These are phyloP conservation scores for Diophrys appendiculata DNA, from an alignment of 73 alveolate species.

Conservation along the genomic window DNA sequence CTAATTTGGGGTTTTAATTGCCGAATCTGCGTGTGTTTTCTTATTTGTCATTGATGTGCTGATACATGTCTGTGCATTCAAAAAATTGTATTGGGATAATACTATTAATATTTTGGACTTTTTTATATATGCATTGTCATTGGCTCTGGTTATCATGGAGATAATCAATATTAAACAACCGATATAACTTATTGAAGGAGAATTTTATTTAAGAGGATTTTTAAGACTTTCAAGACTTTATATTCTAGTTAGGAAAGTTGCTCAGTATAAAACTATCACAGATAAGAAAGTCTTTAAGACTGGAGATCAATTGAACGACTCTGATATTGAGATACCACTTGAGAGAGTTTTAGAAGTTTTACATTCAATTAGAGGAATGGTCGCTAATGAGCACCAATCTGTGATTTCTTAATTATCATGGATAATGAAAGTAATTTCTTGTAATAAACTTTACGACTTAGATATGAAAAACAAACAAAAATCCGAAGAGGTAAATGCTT, in stretches of 20 bases:
- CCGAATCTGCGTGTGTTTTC: not conserved
- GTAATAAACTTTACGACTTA: constrained; percentile 14
- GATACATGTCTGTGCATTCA: not conserved
- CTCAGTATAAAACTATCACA: not conserved
- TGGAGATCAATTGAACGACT: not conserved
- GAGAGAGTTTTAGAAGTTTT: not conserved
- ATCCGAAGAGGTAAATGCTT: constrained; percentile 14
- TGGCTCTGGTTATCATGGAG: not conserved
- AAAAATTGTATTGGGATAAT: not conserved
- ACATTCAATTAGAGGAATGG: not conserved
- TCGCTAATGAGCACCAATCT: not conserved
- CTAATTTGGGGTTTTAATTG: not conserved
- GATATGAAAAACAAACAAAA: not conserved
- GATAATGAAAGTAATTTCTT: not conserved
- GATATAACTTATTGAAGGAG: not conserved
- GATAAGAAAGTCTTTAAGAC: not conserved
- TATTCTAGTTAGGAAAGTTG: not conserved
- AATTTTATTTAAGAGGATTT: not conserved
- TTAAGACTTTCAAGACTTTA: not conserved
- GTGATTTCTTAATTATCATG: not conserved
- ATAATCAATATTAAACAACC: not conserved
- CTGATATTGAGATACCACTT: not conserved
- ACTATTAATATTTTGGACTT: not conserved
- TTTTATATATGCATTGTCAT: not conserved
- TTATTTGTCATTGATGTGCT: not conserved